Conservation (phyloP, 2,329 filamentous ascomycete species). For the Boeremia exigua region DNA sequence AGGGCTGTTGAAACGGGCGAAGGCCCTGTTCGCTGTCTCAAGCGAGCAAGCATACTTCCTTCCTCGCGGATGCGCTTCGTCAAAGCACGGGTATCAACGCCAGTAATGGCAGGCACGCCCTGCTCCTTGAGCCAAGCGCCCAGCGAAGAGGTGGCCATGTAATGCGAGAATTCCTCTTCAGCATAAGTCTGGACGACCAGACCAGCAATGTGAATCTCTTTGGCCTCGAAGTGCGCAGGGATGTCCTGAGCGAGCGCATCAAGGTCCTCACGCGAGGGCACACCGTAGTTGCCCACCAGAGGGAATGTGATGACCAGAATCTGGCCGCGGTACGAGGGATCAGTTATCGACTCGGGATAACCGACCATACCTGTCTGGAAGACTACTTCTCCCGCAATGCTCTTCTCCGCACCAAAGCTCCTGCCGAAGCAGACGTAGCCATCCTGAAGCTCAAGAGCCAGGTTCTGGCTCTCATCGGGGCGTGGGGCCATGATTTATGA, state of each 20-base stretch:
- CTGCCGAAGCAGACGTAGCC: constrained; percentile 90
- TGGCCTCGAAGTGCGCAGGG: constrained; percentile 91
- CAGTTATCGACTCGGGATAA: constrained; percentile 91
- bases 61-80: constrained; percentile 94
- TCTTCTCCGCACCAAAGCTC: constrained; percentile 96
- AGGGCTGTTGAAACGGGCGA: constrained; percentile 35
- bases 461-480: constrained; percentile 59
- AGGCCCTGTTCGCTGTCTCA: constrained; percentile 73
- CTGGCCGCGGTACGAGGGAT: constrained; percentile 88
- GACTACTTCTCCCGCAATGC: constrained; percentile 93
- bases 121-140: constrained; percentile 97
- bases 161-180: constrained; percentile 94
- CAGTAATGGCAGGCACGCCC: constrained; percentile 90
- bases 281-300: constrained; percentile 95
- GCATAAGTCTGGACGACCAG: constrained; percentile 90
- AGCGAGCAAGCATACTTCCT: constrained; percentile 93
- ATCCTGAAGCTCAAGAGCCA: constrained; percentile 92
- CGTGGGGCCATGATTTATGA: constrained; percentile 39
- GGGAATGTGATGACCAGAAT: constrained; percentile 97
- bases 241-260: constrained; percentile 86
- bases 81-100: constrained; percentile 89
- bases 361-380: constrained; percentile 99
- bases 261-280: constrained; percentile 82
- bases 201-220: constrained; percentile 90
- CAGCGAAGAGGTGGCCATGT: constrained; percentile 86